Conservation (phyloP, 148 eudicot species). For the Amaranthus palmeri region DNA sequence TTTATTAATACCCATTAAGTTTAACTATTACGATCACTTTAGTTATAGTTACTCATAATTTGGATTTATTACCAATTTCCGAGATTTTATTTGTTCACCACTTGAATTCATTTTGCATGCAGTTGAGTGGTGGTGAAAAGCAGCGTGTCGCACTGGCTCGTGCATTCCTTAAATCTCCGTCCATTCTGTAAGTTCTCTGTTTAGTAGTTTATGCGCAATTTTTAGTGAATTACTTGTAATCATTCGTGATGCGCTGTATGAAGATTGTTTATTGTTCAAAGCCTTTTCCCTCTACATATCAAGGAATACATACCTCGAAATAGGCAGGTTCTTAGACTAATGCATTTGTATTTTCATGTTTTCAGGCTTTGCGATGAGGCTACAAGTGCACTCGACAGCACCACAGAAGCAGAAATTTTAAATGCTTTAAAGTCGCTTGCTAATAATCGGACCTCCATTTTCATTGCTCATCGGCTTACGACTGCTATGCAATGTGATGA, state of each 20-base stretch:
- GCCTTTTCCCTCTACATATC: not conserved
- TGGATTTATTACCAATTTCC: not conserved
- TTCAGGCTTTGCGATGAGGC: constrained; percentile 96
- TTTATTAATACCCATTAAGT: too few relatives aligned
- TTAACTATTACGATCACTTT: too few relatives aligned
- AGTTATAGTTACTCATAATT: not conserved
- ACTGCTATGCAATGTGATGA: constrained; percentile 98
- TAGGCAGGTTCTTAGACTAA: not conserved
- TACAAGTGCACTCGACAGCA: constrained; percentile 95
- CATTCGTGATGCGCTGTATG: not conserved
- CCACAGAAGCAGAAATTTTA: constrained; percentile 91
- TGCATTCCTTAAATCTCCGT: constrained; percentile 88
- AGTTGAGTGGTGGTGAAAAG: constrained; percentile 99
- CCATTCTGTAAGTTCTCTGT: constrained; percentile 57
- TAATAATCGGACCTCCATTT: constrained; percentile 71
- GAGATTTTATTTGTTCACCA: not conserved
- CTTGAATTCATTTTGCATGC: constrained; percentile 24
- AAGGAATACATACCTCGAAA: not conserved
- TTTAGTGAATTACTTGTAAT: not conserved
- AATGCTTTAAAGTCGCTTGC: constrained; percentile 83
- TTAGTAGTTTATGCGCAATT: not conserved
- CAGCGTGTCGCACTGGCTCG: constrained; percentile 96
- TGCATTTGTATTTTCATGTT: not conserved
- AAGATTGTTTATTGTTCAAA: not conserved
- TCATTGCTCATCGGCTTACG: constrained; percentile 94